Base-by-base conservation (phyloP, 768 basidiomycete genomes). In the Calocera cornea region DNA sequence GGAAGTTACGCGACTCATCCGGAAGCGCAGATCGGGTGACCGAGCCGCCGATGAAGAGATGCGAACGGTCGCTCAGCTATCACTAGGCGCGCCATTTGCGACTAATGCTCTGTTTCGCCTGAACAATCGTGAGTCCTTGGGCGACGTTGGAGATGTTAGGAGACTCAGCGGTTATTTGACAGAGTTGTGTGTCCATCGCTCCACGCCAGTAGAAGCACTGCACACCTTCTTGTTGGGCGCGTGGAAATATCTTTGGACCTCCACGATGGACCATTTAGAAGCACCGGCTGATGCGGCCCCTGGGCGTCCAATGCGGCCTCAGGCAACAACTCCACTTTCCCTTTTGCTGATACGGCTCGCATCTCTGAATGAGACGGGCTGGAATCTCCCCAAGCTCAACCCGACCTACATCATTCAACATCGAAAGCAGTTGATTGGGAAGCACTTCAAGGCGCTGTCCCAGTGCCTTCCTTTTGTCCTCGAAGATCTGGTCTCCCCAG, bases 231-330 rank as follows among this genome's bases (percentile, higher is more conserved):
- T 82, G 0, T 76, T 82, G 1, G 80, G 81, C 0, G 76, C 81
- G 70, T 75, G 82, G 63, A 83, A 83, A 54, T 83, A 83, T 67
- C 76, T 81, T 33, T 83, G 82, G 81, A 76, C 74, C 3, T 17
- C 67, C 1, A 79, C 77, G 78, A 76, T 70, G 3, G 66, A 69
- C 1, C 67, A 64, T 2, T 68, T 77, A 31, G 71, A 78, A 50
- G 40, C 19, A 19, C 10, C 10, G 19, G 40, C 40, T 19, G 22
- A 8, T 27, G 14, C 12, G 10, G 24, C 24, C 11, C 49, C 49
- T 8, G 49, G 24, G 11, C 12, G 49, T 16, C 49, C 49, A 14
- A 14, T 24, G 22, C 49, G 8, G 10, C 49, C 49, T 24, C 49
- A 16, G 10, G 49, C 12, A 8, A 27, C 49, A 11, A n/a, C 11